These are phyloP conservation scores for Helianthus annuus DNA, from an alignment of 129 eudicot species.

Conservation along the genomic window DNA sequence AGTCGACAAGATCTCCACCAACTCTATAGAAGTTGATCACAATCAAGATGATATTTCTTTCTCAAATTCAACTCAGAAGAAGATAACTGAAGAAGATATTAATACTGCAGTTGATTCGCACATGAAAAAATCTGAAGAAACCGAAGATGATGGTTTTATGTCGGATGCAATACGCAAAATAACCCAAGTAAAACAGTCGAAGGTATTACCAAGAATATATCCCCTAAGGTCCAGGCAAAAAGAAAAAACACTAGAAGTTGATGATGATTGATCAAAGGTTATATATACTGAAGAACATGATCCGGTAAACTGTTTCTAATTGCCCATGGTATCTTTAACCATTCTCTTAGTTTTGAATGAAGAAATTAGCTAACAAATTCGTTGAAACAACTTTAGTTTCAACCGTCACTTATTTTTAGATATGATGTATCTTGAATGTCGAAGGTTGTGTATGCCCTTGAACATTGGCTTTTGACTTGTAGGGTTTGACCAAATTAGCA, in stretches of 20 bases:
- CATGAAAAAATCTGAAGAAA: not conserved
- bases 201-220: not conserved
- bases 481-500: too few species aligned
- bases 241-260: not conserved
- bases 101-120: slow-evolving; percentile 12
- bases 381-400: too few species aligned
- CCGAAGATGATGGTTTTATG: not conserved
- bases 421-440: too few species aligned
- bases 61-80: slow-evolving; percentile 16
- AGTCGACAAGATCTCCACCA: not conserved
- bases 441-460: too few species aligned
- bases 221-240: not conserved
- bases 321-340: too few species aligned
- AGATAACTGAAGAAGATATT: not conserved
- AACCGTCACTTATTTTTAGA: too few species aligned
- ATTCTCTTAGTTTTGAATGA: too few species aligned
- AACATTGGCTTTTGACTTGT: too few species aligned
- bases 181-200: not conserved
- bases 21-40: slow-evolving; percentile 3
- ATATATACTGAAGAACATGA: not conserved
- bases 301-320: not conserved
- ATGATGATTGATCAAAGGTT: slow-evolving; percentile 4
- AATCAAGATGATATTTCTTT: not conserved
- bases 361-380: too few species aligned
- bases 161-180: not conserved